These are phyloP conservation scores for Tulasnella sp. DNA, from an alignment of 768 basidiomycete species.

Conservation along the genomic window DNA sequence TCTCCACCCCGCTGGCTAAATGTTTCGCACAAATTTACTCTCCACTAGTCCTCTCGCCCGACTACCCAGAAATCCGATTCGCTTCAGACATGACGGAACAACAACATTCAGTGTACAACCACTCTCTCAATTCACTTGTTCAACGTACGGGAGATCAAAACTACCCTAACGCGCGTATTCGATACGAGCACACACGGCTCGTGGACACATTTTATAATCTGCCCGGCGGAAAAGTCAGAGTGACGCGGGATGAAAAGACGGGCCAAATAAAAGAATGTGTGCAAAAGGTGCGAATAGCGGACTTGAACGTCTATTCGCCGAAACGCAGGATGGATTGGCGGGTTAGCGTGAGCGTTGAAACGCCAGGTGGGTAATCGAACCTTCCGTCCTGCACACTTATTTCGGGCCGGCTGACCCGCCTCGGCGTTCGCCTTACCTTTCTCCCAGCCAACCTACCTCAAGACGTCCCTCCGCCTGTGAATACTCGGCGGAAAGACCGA, in stretches of 20 bases:
- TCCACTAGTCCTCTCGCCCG: constrained; percentile 67
- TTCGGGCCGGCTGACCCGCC: background rate
- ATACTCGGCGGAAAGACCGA: constrained; percentile 81
- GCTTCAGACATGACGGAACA: constrained; percentile 86
- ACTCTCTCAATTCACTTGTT: constrained; percentile 81
- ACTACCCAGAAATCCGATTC: constrained; percentile 68
- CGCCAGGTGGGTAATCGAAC: constrained; percentile 64
- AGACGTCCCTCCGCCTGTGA: background rate
- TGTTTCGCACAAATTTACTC: background rate
- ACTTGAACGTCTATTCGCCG: constrained; percentile 86
- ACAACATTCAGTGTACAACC: constrained; percentile 88
- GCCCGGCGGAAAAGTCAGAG: constrained; percentile 68
- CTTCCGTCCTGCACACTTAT: background rate
- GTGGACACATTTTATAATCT: constrained; percentile 75
- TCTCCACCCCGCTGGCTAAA: background rate
- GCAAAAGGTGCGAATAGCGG: constrained; percentile 80
- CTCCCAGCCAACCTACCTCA: background rate
- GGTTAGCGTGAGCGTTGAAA: constrained; percentile 89
- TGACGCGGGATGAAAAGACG: constrained; percentile 80
- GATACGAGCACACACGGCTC: constrained; percentile 75
- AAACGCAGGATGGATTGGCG: constrained; percentile 87
- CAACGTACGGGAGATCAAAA: constrained; percentile 56
- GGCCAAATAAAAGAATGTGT: constrained; percentile 67
- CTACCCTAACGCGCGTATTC: constrained; percentile 57
- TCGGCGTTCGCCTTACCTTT: background rate